Evolutionary conservation across 164 flowering plant species (phyloP), one percentile per base, ranked within the genome.

Genomic region (Chimonanthus praecox): DNA sequence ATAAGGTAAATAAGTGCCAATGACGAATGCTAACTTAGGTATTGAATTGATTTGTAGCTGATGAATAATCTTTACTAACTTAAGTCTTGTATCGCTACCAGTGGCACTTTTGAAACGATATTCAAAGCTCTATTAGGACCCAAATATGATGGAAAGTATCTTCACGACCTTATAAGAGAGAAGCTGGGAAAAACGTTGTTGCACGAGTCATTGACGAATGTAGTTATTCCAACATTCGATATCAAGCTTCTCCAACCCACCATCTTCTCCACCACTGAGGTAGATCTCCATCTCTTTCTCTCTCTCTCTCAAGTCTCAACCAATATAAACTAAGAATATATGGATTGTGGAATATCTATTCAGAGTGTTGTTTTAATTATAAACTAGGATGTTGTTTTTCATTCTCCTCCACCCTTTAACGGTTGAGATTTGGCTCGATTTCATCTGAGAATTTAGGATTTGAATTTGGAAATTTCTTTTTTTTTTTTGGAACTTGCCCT

Each of bases 141-240:
- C 5, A 83, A 78, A 64, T 85, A 85, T 54, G 71, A 84, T 49
- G 88, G 90, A 9, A 78, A 82, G 64, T 84, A 85, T 67, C 84
- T 84, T 50, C 85, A 72, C 15, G 7, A n/a, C 0, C 72, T 82
- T 3, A 5, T 74, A 5, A 51, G 13, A 49, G 60, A 70, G 5
- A 66, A 67, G 21, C 65, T 85, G 10, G 78, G 82, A 7, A 70
- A 76, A 1, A 76, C 75, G 47, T 75, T 69, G 75, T 58, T 86
- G 75, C 78, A 77, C 68, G 65, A 86, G 43, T 72, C 85, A 18
- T 68, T 87, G 44, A 85, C 89, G 1, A 78, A 77, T 60, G 81
- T 83, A 0, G 88, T 84, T 47, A 73, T 86, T 62, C 83, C 87
- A 7, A 78, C 86, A 33, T 86, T 84, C 43, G 89, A 86, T 72